Percentiles rank a stretch among this genome's conserved stretches.
These are phyloP conservation scores for Rhodocollybia butyracea DNA, from an alignment of 768 basidiomycete species.

Conservation along the genomic window DNA sequence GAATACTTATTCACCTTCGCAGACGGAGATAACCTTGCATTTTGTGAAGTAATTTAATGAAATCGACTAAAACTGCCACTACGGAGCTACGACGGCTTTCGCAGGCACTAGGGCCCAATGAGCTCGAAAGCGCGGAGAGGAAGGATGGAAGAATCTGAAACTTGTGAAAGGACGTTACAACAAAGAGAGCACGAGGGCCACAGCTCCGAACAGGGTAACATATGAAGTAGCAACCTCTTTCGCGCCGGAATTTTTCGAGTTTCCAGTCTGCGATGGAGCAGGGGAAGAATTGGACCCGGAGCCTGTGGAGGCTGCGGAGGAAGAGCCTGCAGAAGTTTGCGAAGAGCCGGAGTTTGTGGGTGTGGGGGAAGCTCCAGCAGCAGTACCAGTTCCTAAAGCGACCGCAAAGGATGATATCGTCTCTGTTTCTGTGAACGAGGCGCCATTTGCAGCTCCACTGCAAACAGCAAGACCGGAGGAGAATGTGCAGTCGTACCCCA, in stretches of 20 bases:
- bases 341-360: neutral
- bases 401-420: conserved; percentile 23
- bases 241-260: neutral
- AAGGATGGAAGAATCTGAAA: neutral
- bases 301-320: neutral
- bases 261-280: neutral
- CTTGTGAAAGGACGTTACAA: neutral
- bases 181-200: neutral
- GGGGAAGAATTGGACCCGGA: neutral
- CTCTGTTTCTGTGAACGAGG: conserved; percentile 17
- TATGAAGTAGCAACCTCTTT: neutral
- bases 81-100: neutral
- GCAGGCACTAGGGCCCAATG: too few relatives aligned
- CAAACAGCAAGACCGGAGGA: conserved; percentile 21
- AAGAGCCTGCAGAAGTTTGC: neutral
- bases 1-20: too few relatives aligned
- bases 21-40: too few relatives aligned
- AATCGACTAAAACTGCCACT: too few relatives aligned
- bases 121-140: too few relatives aligned
- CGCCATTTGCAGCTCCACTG: conserved; percentile 13
- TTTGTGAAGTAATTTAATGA: too few relatives aligned
- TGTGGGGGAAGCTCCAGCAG: neutral
- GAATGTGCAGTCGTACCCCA: conserved; percentile 25
- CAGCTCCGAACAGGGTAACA: neutral
- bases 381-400: conserved; percentile 16